Conservation (phyloP, 371 early-diverging fungal genomes). For the Mucor racemosus region DNA sequence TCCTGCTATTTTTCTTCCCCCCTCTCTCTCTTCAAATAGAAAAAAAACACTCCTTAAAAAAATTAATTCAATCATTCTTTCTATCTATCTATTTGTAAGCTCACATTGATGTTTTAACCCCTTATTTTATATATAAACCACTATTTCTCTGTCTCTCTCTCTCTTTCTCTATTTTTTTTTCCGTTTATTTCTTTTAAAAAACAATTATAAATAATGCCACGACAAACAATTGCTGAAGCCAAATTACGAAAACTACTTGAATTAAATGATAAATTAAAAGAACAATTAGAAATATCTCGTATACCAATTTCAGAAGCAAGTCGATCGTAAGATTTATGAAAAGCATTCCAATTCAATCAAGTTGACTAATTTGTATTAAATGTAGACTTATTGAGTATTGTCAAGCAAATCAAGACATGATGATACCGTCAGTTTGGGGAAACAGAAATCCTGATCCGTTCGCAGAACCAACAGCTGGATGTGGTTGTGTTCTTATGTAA, state of each 20-base stretch:
- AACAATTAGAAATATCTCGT: constrained; percentile 52
- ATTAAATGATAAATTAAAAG: constrained; percentile 51
- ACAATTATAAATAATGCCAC: constrained; percentile 25
- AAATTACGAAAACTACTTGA: constrained; percentile 51
- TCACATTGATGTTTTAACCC: constrained; percentile 2
- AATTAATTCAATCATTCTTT: constrained; percentile 5
- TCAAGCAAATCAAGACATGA: constrained; percentile 47
- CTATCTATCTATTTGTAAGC: neutral
- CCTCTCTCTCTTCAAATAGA: neutral
- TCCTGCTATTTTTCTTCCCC: neutral
- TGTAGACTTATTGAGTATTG: constrained; percentile 52
- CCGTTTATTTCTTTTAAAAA: neutral
- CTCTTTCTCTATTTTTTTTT: neutral
- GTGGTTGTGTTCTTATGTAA: constrained; percentile 48
- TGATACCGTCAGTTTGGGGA: constrained; percentile 55
- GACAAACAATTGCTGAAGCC: constrained; percentile 41
- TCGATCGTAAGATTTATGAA: constrained; percentile 44
- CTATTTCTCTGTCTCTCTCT: neutral
- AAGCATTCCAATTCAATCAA: neutral
- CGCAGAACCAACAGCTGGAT: constrained; percentile 49
- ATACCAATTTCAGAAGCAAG: constrained; percentile 55
- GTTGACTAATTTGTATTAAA: neutral
- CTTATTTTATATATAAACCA: neutral
- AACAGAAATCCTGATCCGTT: constrained; percentile 49
- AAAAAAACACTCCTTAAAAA: neutral